phyloP scores from a whole-genome alignment of 352 stramenopile genomes.

The Globisporangium canariense region DNA sequence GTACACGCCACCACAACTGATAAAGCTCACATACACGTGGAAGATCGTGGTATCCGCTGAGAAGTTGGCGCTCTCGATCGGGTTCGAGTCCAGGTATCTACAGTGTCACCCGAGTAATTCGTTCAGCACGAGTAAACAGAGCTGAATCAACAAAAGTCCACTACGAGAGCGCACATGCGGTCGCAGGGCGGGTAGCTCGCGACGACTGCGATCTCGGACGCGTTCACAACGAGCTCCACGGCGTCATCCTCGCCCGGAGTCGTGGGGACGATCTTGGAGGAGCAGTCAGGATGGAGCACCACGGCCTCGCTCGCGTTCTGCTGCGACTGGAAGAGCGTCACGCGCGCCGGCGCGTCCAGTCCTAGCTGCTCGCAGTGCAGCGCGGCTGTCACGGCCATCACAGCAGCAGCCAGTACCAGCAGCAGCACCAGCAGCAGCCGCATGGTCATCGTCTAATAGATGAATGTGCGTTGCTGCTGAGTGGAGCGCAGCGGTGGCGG shows the following conservation, averaged over 20 bases:
- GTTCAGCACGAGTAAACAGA: background rate
- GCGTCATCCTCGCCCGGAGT: conserved; percentile 7
- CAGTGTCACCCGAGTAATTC: background rate
- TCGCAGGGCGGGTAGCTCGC: conserved; percentile 13
- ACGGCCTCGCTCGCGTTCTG: conserved; percentile 20
- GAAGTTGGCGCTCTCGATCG: conserved; percentile 7
- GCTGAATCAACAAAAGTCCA: too few relatives aligned
- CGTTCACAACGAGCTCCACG: conserved; percentile 10
- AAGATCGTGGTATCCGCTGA: background rate
- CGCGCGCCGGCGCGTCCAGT: conserved; percentile 3
- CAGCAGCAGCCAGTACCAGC: background rate
- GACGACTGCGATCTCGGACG: conserved; percentile 12
- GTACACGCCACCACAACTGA: background rate
- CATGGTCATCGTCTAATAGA: background rate
- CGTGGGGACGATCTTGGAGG: background rate
- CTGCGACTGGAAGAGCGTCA: conserved; percentile 24
- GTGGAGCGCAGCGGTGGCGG: background rate
- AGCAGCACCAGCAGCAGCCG: conserved; percentile 1
- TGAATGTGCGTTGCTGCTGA: background rate
- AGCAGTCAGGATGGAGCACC: conserved; percentile 24
- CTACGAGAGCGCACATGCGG: conserved; percentile 5
- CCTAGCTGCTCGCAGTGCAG: conserved; percentile 5
- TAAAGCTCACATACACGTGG: conserved; percentile 1
- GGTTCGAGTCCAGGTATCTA: conserved; percentile 19
- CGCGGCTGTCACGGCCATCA: background rate